Base-by-base conservation (phyloP, 2,329 filamentous ascomycete genomes). In the Penicillium rolfsii region DNA sequence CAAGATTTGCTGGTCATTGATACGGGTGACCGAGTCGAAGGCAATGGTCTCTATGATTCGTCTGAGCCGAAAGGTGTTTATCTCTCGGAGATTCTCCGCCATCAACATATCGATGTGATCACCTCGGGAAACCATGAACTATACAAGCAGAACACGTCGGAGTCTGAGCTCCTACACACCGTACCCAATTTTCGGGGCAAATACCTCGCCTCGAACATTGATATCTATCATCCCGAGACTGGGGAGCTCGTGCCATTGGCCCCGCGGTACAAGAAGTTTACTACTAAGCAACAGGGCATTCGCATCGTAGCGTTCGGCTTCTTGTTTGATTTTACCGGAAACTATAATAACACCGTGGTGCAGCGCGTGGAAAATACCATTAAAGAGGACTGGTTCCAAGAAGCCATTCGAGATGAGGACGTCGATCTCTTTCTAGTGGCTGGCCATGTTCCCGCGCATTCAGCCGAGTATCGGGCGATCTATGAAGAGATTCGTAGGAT, bases 61-160 rank as follows among this genome's bases (percentile, higher is more conserved):
- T 97, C 93, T 0, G 82, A 84, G 30, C 95, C 95, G 8, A 96
- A 96, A 73, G 95, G 95, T 24, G 84, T 89, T 71, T 97, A 93
- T 75, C 92, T 91, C 1, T 94, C 92, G 73, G 90, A 94, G 65
- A 95, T 98, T 58, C 87, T 95, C 73, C 88, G 87, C 63, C 83
- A 96, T 72, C 92, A 97, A 73, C 78, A 87, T 46, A 87, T 97
- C 67, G 94, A 98, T 73, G 79, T 97, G 28, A 84, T 98, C 52
- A 94, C 88, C 68, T 89, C 89, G 0, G 95, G 95, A 53, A 99
- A 99, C 71, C 95, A 99, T 79, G 95, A 99, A 80, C 85, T 99
- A 12, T 99, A 99, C 81, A 87, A 92, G 69, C 81, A 84, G 58
- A 88, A 89, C 63, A 91, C 93, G 0, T 90, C 92, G 22, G 85